A percentile compares a stretch with the other conserved stretches of the same genome.
phyloP scores from a whole-genome alignment of 2,329 filamentous ascomycete species.

The Fusarium camptoceras region DNA sequence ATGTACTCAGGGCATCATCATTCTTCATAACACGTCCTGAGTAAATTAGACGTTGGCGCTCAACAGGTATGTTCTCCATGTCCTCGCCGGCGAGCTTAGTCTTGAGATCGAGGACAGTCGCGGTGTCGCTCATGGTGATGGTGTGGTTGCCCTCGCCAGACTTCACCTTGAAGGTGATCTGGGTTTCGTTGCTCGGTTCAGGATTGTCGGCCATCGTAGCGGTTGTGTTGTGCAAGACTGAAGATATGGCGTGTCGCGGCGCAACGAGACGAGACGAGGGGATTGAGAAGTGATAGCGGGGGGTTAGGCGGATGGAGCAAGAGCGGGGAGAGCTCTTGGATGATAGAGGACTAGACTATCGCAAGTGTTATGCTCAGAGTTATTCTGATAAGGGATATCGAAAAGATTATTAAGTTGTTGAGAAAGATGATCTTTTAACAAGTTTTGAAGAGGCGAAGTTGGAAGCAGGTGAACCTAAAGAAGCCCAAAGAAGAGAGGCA shows the following conservation, averaged over 20 bases:
- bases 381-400: not conserved
- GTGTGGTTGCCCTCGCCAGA: conserved; percentile 88
- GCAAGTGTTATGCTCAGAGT: not conserved
- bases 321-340: conserved; percentile 17
- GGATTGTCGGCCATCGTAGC: conserved; percentile 72
- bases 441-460: conserved; percentile 24
- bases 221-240: not conserved
- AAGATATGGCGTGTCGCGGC: conserved; percentile 29
- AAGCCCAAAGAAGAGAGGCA: conserved; percentile 7
- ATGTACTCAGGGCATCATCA: conserved; percentile 82
- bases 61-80: conserved; percentile 86
- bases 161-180: conserved; percentile 97
- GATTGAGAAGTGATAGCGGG: conserved; percentile 28
- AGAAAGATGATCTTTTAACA: not conserved
- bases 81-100: conserved; percentile 83
- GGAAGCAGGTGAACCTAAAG: conserved; percentile 13
- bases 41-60: conserved; percentile 95
- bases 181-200: conserved; percentile 72
- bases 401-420: not conserved
- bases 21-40: conserved; percentile 98
- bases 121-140: conserved; percentile 81
- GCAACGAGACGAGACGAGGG: conserved; percentile 36
- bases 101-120: conserved; percentile 88
- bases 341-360: not conserved
- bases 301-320: conserved; percentile 1